Evolutionary conservation across 78 protist genomes (phyloP).

Genomic region (Dictyostelium firmibasis): DNA sequence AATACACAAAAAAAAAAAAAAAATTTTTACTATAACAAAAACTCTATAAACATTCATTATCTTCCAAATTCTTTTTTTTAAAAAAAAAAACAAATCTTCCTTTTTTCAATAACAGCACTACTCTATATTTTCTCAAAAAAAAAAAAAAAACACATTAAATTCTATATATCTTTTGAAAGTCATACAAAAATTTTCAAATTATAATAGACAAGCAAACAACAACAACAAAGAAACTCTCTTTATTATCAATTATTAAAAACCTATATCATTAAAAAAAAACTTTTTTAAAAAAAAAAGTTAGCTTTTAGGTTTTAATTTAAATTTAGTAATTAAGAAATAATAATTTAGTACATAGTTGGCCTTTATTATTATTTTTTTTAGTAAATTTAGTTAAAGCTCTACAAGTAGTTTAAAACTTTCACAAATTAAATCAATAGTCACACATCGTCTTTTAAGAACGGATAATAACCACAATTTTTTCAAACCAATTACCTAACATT

Average conservation of each 20-base stretch:
- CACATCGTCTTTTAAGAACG: background rate
- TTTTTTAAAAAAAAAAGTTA: background rate
- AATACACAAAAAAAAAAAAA: background rate
- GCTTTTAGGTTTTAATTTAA: slow-evolving; percentile 7
- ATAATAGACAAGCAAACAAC: background rate
- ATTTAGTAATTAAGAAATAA: background rate
- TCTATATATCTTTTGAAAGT: background rate
- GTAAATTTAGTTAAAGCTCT: slow-evolving; percentile 2
- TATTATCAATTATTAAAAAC: background rate
- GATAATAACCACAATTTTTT: background rate
- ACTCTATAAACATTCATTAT: background rate
- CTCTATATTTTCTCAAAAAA: background rate
- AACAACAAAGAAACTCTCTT: background rate
- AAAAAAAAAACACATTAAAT: background rate
- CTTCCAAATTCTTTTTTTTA: background rate
- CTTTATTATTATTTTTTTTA: slow-evolving; percentile 2
- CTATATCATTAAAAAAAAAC: background rate
- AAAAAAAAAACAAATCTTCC: background rate
- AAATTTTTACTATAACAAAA: background rate
- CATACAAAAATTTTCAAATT: background rate
- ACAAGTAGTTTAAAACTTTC: background rate
- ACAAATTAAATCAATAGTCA: background rate
- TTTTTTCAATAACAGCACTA: background rate
- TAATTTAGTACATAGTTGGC: background rate
- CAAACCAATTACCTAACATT: slow-evolving; percentile 13